Conservation (phyloP, 345 rosid species). For the Dimocarpus longan region DNA sequence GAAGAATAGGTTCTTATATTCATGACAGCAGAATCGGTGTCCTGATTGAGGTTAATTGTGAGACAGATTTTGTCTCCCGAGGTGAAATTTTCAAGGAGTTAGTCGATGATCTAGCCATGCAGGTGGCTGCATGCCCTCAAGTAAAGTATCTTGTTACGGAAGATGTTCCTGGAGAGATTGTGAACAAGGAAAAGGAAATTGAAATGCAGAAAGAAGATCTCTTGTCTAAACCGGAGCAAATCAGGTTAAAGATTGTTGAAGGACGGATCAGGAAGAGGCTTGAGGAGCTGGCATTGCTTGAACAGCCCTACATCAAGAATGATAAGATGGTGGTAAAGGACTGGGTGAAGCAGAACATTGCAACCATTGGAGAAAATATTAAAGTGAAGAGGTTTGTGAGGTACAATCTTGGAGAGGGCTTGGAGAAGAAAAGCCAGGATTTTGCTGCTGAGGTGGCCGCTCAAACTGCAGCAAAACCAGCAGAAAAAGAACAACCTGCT, state of each 20-base stretch:
- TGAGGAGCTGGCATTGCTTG: constrained; percentile 84
- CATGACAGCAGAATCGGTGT: constrained; percentile 97
- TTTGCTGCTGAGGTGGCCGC: constrained; percentile 98
- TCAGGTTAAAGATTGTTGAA: constrained; percentile 83
- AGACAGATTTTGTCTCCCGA: constrained; percentile 94
- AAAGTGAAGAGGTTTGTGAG: constrained; percentile 85
- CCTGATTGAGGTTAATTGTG: constrained; percentile 90
- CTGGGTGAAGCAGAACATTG: constrained; percentile 84
- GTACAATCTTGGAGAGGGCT: constrained; percentile 91
- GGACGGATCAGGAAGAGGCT: constrained; percentile 91
- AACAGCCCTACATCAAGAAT: constrained; percentile 91
- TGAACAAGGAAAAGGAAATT: constrained; percentile 82
- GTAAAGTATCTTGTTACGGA: constrained; percentile 78
- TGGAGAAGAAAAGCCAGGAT: constrained; percentile 91
- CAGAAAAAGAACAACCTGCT: constrained; percentile 51
- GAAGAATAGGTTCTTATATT: constrained; percentile 91
- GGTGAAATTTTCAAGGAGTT: constrained; percentile 95
- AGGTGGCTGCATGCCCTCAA: constrained; percentile 95
- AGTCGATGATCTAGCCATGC: constrained; percentile 94
- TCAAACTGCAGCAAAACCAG: constrained; percentile 72
- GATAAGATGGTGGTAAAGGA: constrained; percentile 91
- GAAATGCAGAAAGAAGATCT: constrained; percentile 99
- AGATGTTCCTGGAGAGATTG: constrained; percentile 79
- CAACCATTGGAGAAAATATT: constrained; percentile 92
- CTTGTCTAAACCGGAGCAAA: constrained; percentile 85